A percentile compares a stretch with the other conserved stretches of the same genome.
phyloP scores from a whole-genome alignment of 2,329 filamentous ascomycete genomes.

The Fusarium neocosmosporiellum region DNA sequence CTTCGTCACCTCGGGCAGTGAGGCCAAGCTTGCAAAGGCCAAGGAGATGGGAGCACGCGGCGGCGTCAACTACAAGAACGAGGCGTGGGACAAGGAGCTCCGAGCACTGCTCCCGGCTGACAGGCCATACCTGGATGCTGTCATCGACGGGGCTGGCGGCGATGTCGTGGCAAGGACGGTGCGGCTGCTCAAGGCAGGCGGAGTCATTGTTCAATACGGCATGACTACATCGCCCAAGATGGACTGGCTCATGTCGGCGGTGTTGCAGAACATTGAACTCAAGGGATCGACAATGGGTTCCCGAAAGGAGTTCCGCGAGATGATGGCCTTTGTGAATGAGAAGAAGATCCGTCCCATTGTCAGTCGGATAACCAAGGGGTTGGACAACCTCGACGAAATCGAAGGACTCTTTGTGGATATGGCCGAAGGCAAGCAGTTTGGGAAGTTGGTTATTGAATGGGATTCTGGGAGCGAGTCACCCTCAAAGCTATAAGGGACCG shows the following conservation, averaged over 20 bases:
- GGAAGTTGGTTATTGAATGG: constrained; percentile 84
- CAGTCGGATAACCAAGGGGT: constrained; percentile 76
- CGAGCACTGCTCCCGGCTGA: constrained; percentile 70
- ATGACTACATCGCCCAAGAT: constrained; percentile 91
- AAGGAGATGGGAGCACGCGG: constrained; percentile 78
- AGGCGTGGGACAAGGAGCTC: constrained; percentile 85
- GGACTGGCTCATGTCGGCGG: constrained; percentile 85
- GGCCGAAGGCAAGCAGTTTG: constrained; percentile 87
- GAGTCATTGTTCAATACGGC: constrained; percentile 87
- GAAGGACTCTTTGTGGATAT: constrained; percentile 89
- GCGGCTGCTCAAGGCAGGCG: constrained; percentile 81
- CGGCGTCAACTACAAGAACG: constrained; percentile 84
- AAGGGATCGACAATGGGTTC: constrained; percentile 92
- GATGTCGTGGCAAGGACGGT: constrained; percentile 78
- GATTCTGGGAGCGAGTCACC: constrained; percentile 30
- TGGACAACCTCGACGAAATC: constrained; percentile 83
- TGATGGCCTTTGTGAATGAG: constrained; percentile 83
- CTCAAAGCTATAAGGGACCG: background rate
- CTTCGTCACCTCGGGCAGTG: constrained; percentile 82
- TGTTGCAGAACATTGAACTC: constrained; percentile 89
- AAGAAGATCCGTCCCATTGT: constrained; percentile 82
- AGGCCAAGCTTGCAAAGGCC: constrained; percentile 81
- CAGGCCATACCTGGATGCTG: constrained; percentile 78
- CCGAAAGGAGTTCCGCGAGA: constrained; percentile 87
- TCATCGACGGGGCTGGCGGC: constrained; percentile 92